Evolutionary conservation across 352 stramenopile species (phyloP).

Genomic region (Phytophthora sojae): DNA sequence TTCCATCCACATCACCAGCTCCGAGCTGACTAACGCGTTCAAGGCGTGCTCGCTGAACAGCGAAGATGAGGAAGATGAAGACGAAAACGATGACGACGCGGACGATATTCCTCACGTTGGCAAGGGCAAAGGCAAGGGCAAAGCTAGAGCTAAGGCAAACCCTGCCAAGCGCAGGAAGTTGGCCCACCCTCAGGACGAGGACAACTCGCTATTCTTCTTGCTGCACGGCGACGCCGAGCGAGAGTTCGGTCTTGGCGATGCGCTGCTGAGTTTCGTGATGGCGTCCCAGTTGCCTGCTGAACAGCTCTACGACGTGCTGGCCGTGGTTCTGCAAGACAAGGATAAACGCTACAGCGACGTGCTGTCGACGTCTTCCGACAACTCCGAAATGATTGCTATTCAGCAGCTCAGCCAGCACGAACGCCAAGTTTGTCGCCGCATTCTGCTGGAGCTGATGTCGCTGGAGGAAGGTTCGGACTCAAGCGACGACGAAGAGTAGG

Average conservation of each 20-base stretch:
- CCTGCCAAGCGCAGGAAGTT: conserved; percentile 61
- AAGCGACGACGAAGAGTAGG: conserved; percentile 45
- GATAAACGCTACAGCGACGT: conserved; percentile 71
- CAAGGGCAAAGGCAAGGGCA: conserved; percentile 30
- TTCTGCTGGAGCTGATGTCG: conserved; percentile 67
- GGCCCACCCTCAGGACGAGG: conserved; percentile 30
- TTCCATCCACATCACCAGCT: conserved; percentile 61
- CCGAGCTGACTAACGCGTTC: conserved; percentile 52
- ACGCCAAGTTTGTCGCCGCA: conserved; percentile 63
- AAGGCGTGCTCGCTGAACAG: conserved; percentile 35
- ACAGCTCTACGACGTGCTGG: conserved; percentile 70
- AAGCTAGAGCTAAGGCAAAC: conserved; percentile 38
- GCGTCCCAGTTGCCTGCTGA: conserved; percentile 59
- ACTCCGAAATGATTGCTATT: conserved; percentile 26
- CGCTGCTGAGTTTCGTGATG: conserved; percentile 71
- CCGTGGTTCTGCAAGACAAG: conserved; percentile 63
- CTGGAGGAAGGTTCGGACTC: conserved; percentile 64
- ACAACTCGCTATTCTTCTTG: conserved; percentile 55
- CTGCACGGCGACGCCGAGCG: conserved; percentile 54
- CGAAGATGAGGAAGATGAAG: conserved; percentile 25
- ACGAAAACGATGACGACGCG: conserved; percentile 17
- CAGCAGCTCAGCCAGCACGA: conserved; percentile 53
- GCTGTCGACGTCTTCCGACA: conserved; percentile 37
- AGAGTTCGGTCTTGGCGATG: conserved; percentile 74
- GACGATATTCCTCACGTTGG: conserved; percentile 15